Percentiles rank a stretch among this genome's conserved stretches.
phyloP scores from a whole-genome alignment of 768 basidiomycete species.

The Boletus bicolor region DNA sequence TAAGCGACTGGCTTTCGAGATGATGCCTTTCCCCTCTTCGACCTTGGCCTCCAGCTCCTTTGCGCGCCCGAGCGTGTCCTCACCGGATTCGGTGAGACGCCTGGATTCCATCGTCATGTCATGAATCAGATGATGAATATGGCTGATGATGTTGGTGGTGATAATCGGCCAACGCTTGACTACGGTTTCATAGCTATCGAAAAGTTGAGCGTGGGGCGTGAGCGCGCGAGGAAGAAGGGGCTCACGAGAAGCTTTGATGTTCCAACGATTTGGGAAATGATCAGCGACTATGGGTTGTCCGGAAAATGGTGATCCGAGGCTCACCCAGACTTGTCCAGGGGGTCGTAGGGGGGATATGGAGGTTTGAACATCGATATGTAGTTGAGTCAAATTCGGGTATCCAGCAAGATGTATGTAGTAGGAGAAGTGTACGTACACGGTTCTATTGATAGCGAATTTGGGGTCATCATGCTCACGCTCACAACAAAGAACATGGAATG shows the following conservation, averaged over 20 bases:
- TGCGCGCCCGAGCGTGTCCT: slow-evolving; percentile 13
- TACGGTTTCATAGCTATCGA: slow-evolving; percentile 70
- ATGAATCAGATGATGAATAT: slow-evolving; percentile 68
- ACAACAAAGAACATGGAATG: neutral
- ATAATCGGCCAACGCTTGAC: slow-evolving; percentile 81
- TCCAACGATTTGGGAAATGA: neutral
- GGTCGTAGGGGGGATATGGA: slow-evolving; percentile 70
- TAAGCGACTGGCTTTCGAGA: slow-evolving; percentile 68
- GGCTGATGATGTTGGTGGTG: slow-evolving; percentile 75
- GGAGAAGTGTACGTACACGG: neutral
- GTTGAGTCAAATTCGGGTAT: neutral
- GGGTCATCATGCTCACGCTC: no score
- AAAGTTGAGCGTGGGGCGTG: neutral
- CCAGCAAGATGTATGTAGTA: neutral
- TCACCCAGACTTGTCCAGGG: slow-evolving; percentile 63
- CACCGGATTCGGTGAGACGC: slow-evolving; percentile 10
- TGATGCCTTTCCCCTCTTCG: slow-evolving; percentile 75
- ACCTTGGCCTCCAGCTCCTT: slow-evolving; percentile 43
- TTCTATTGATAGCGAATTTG: no score
- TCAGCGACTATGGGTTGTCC: neutral
- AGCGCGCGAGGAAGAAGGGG: neutral
- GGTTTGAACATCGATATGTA: slow-evolving; percentile 39
- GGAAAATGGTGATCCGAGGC: slow-evolving; percentile 10
- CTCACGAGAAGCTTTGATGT: slow-evolving; percentile 62
- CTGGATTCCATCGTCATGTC: slow-evolving; percentile 45